phyloP scores from a whole-genome alignment of 257 asterid species.

The Solanum chiquidenum region DNA sequence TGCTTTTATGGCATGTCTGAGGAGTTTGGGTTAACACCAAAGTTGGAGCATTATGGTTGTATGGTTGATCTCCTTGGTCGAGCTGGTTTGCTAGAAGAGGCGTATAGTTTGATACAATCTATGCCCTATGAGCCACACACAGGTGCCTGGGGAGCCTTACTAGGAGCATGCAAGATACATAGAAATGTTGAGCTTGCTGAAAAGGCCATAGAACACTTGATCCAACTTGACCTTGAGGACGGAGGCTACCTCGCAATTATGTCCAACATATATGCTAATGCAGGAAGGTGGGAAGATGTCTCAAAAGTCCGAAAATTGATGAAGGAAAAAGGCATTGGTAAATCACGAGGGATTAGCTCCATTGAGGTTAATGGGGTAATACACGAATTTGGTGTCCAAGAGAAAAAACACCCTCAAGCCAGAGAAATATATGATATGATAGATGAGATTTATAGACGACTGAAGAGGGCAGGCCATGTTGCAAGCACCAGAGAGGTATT shows the following conservation, averaged over 20 bases:
- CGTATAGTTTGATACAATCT: constrained; percentile 6
- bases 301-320: constrained; percentile 5
- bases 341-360: constrained; percentile 7
- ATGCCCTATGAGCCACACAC: constrained; percentile 13
- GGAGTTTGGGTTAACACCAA: constrained; percentile 8
- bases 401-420: constrained; percentile 7
- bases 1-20: constrained; percentile 5
- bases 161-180: constrained; percentile 16
- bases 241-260: constrained; percentile 15
- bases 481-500: constrained; percentile 10
- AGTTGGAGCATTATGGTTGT: constrained; percentile 17
- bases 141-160: constrained; percentile 13
- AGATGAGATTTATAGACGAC: constrained; percentile 5
- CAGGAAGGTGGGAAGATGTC: constrained; percentile 12
- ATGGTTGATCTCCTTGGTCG: constrained; percentile 19
- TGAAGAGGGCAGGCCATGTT: constrained; percentile 9
- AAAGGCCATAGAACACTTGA: constrained; percentile 9
- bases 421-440: constrained; percentile 7
- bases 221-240: constrained; percentile 8
- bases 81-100: constrained; percentile 16
- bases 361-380: constrained; percentile 12
- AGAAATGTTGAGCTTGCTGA: constrained; percentile 13
- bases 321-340: constrained; percentile 10
- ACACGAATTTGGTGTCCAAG: constrained; percentile 14
- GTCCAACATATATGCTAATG: constrained; percentile 18